Evolutionary conservation across 495 filamentous ascomycete species (phyloP).

Genomic region (Aspergillus steynii): DNA sequence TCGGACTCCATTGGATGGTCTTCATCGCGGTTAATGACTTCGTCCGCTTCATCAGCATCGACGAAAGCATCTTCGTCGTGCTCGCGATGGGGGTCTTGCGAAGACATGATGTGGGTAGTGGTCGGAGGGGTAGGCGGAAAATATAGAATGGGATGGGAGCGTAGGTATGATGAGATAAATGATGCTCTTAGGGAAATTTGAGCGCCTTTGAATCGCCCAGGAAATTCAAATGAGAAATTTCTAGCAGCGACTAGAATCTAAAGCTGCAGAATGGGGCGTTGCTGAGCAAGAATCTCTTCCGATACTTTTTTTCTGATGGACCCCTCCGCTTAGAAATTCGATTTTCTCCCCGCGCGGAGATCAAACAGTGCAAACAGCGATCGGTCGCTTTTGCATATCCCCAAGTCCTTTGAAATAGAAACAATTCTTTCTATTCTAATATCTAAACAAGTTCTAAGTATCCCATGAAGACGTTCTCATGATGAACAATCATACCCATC

Average conservation of each 20-base stretch:
- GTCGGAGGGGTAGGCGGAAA: conserved; percentile 1
- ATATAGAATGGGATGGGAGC: not conserved
- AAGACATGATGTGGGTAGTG: conserved; percentile 4
- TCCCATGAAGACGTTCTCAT: not conserved
- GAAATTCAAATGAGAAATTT: not conserved
- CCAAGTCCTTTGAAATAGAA: not conserved
- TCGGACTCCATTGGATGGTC: conserved; percentile 75
- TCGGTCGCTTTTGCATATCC: not conserved
- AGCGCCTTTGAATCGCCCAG: not conserved
- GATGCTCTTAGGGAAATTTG: not conserved
- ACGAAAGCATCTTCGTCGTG: conserved; percentile 60
- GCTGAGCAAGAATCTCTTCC: not conserved
- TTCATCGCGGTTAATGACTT: conserved; percentile 65
- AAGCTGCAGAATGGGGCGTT: not conserved
- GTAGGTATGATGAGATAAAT: no score
- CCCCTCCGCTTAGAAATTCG: conserved; percentile 47
- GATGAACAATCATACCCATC: not conserved
- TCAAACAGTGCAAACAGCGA: conserved; percentile 38
- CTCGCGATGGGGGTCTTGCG: conserved; percentile 46
- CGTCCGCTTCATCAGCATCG: conserved; percentile 69
- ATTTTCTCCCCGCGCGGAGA: conserved; percentile 31
- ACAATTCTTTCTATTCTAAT: not conserved
- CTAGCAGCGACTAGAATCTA: not conserved
- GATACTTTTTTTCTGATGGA: conserved; percentile 11
- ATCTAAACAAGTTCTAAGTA: not conserved